Evolutionary conservation across 306 rosid genomes (phyloP), one percentile per base, ranked within the genome.

Genomic region (Quercus ilex): DNA sequence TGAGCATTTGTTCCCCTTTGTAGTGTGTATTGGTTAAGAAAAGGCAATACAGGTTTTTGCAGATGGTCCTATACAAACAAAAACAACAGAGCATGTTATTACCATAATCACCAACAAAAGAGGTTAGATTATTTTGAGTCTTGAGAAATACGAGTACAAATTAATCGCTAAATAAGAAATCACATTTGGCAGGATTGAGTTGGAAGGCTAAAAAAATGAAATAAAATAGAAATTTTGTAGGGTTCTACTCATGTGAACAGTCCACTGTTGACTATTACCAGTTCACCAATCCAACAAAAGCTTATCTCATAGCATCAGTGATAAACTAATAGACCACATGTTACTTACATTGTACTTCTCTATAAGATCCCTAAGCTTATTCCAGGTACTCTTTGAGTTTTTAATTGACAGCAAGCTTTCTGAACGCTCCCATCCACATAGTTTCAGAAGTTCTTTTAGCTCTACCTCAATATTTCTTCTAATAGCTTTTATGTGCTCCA

Each of bases 331-430:
- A 26, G 28, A 26, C 28, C 28, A 26, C 13, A 33, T 58, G 73
- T 62, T 49, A 86, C 98, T 88, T 84, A 94, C 97, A 5, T 90
- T 87, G 76, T 87, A 92, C 80, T 94, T 93, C 82, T 91, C 87
- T 69, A 94, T 83, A 79, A 94, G n/a, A n/a, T n/a, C n/a, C n/a
- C n/a, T n/a, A n/a, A n/a, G n/a, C n/a, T 92, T 94, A 84, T 87
- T 90, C 77, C 93, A 84, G 69, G 83, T 77, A 74, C 84, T 87
- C 83, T 85, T 92, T 70, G 89, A 83, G 82, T 79, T 88, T 58
- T 91, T 93, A 20, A 90, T 30, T 49, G 91, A 88, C 73, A 83
- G 64, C 70, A 80, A 82, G 78, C 77, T 91, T 83, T 92, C 92
- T 20, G 78, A 74, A 58, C 80, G 84, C 46, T 90, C 95, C 99